These are phyloP conservation scores for Hyaloscypha finlandica DNA, from an alignment of 495 filamentous ascomycete genomes.

Conservation along the genomic window DNA sequence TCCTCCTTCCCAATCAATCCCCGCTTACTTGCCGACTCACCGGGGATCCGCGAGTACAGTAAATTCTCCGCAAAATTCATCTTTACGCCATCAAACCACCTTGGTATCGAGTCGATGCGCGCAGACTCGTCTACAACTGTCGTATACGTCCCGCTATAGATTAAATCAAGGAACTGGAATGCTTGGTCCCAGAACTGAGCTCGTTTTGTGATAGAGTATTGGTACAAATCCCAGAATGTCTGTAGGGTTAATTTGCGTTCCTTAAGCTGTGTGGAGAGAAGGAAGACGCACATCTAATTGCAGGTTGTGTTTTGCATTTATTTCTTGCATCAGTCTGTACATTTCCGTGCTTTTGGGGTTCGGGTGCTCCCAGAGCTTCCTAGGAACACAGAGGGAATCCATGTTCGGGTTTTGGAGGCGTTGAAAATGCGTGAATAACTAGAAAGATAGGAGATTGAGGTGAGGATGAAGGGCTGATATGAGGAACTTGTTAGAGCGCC, in stretches of 20 bases:
- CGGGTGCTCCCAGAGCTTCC: slow-evolving; percentile 61
- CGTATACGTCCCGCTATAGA: slow-evolving; percentile 60
- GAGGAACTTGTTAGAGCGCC: no score
- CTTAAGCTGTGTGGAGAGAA: slow-evolving; percentile 1
- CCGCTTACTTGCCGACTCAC: slow-evolving; percentile 34
- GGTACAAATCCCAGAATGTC: slow-evolving; percentile 65
- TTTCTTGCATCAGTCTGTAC: slow-evolving; percentile 49
- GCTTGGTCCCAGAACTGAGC: slow-evolving; percentile 66
- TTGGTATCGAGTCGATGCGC: slow-evolving; percentile 67
- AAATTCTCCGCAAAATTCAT: slow-evolving; percentile 69
- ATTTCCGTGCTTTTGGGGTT: slow-evolving; percentile 53
- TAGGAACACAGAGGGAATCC: slow-evolving; percentile 37
- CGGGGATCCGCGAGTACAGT: slow-evolving; percentile 48
- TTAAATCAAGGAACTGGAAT: slow-evolving; percentile 58
- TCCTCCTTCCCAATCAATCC: slow-evolving; percentile 65
- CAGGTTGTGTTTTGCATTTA: slow-evolving; percentile 46
- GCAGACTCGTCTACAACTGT: slow-evolving; percentile 66
- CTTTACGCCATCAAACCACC: slow-evolving; percentile 66
- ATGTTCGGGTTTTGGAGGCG: slow-evolving; percentile 6
- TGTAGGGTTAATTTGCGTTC: slow-evolving; percentile 28
- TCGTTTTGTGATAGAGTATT: slow-evolving; percentile 61
- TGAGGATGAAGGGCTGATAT: no score
- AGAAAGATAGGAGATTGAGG: no score
- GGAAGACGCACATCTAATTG: slow-evolving; percentile 43
- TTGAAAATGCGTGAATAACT: no score